Evolutionary conservation across 2,329 filamentous ascomycete species (phyloP).

Genomic region (Decorospora gaudefroyi): DNA sequence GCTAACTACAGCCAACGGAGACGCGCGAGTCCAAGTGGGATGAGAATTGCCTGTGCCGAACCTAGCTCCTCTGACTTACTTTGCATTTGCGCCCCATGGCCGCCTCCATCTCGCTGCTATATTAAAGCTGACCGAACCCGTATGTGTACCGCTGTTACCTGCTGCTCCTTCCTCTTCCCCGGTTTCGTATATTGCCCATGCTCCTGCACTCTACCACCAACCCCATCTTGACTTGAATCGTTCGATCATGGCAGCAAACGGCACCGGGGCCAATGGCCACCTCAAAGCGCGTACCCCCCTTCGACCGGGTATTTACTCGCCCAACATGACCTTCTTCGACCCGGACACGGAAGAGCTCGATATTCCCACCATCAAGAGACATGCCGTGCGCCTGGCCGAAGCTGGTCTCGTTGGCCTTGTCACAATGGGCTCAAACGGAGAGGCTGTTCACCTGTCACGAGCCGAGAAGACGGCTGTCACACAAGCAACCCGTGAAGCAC

Average conservation of each 20-base stretch:
- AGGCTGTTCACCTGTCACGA: constrained; percentile 81
- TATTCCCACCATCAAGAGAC: constrained; percentile 75
- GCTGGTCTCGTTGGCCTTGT: constrained; percentile 81
- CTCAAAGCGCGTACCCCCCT: constrained; percentile 60
- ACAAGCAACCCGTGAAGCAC: constrained; percentile 75
- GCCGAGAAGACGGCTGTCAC: constrained; percentile 78
- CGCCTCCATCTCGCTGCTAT: constrained; percentile 43
- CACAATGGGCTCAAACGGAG: constrained; percentile 88
- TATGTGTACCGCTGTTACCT: constrained; percentile 17
- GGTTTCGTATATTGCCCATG: constrained; percentile 9
- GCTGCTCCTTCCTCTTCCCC: constrained; percentile 25
- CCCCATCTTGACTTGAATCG: constrained; percentile 5
- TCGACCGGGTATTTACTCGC: constrained; percentile 82
- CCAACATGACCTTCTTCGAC: constrained; percentile 90
- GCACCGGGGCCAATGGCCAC: constrained; percentile 45
- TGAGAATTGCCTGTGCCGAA: constrained; percentile 35
- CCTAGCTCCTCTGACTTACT: constrained; percentile 36
- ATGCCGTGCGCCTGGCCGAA: constrained; percentile 75
- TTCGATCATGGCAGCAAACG: constrained; percentile 37
- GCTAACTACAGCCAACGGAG: constrained; percentile 30
- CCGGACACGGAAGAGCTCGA: constrained; percentile 83
- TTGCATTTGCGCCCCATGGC: constrained; percentile 43
- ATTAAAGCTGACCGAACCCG: constrained; percentile 47
- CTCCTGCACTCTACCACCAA: constrained; percentile 8
- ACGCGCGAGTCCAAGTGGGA: constrained; percentile 36